These are phyloP conservation scores for Mycotypha africana DNA, from an alignment of 371 early-diverging fungal genomes.

Conservation along the genomic window DNA sequence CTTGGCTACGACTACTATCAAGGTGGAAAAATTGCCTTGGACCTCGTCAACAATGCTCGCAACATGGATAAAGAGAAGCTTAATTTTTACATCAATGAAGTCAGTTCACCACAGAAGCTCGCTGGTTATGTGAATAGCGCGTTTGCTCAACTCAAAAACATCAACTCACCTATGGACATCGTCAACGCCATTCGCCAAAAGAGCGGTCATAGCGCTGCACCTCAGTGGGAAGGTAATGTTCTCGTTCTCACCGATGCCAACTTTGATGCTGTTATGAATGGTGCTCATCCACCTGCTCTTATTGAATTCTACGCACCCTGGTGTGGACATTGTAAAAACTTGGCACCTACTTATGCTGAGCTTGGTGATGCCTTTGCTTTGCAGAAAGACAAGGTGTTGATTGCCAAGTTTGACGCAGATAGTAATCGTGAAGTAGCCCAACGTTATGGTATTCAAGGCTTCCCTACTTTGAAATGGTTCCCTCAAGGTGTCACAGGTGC, in stretches of 20 bases:
- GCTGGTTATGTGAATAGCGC: constrained; percentile 43
- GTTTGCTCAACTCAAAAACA: constrained; percentile 53
- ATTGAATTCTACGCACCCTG: constrained; percentile 93
- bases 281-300: constrained; percentile 87
- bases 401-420: constrained; percentile 92
- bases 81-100: constrained; percentile 28
- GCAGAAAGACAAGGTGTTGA: constrained; percentile 66
- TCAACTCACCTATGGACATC: constrained; percentile 43
- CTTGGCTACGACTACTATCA: constrained; percentile 39
- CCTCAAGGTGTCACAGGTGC: constrained; percentile 62
- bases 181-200: constrained; percentile 36
- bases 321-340: constrained; percentile 92
- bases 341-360: constrained; percentile 81
- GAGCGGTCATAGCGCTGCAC: background rate
- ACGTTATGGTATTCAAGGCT: constrained; percentile 72
- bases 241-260: constrained; percentile 72
- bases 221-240: constrained; percentile 30
- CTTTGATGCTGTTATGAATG: constrained; percentile 74
- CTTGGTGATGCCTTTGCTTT: constrained; percentile 72
- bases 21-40: constrained; percentile 51
- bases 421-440: constrained; percentile 71
- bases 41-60: constrained; percentile 49
- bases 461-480: constrained; percentile 95
- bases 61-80: constrained; percentile 41
- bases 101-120: constrained; percentile 42